Conservation (phyloP, 1,284 basidiomycete species). For the Ustilago sp. region DNA sequence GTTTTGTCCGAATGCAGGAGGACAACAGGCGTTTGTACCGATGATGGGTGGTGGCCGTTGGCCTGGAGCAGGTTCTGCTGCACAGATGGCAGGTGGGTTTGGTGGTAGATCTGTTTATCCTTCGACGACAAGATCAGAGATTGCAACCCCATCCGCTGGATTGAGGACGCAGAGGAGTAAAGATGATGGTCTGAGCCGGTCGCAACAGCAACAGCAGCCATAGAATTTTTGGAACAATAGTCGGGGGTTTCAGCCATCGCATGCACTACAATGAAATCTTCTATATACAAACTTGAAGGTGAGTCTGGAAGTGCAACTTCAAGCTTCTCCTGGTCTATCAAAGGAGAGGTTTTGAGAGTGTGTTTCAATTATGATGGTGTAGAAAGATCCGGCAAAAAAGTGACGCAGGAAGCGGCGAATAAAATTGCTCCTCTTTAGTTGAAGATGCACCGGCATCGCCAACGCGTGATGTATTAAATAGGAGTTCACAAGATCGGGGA, state of each 20-base stretch:
- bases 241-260: too few species aligned
- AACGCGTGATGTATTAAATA: too few species aligned
- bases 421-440: not conserved
- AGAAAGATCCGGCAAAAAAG: not conserved
- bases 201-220: slow-evolving; percentile 18
- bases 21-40: slow-evolving; percentile 2
- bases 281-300: too few species aligned
- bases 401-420: not conserved
- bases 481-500: too few species aligned
- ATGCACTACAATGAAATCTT: too few species aligned
- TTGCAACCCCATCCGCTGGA: slow-evolving; percentile 8
- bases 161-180: slow-evolving; percentile 27
- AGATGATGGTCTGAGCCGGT: slow-evolving; percentile 11
- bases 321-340: not conserved
- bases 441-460: too few species aligned
- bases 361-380: not conserved
- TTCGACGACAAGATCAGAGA: slow-evolving; percentile 20
- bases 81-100: slow-evolving; percentile 1
- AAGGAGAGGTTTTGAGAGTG: not conserved
- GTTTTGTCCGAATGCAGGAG: slow-evolving; percentile 13
- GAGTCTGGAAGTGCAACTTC: too few species aligned
- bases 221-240: too few species aligned
- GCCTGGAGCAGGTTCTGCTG: not conserved
- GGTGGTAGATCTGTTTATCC: slow-evolving; percentile 13
- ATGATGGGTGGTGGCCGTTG: slow-evolving; percentile 8